Base-by-base conservation (phyloP, 2,329 filamentous ascomycete genomes). In the Xylariaceae sp. region DNA sequence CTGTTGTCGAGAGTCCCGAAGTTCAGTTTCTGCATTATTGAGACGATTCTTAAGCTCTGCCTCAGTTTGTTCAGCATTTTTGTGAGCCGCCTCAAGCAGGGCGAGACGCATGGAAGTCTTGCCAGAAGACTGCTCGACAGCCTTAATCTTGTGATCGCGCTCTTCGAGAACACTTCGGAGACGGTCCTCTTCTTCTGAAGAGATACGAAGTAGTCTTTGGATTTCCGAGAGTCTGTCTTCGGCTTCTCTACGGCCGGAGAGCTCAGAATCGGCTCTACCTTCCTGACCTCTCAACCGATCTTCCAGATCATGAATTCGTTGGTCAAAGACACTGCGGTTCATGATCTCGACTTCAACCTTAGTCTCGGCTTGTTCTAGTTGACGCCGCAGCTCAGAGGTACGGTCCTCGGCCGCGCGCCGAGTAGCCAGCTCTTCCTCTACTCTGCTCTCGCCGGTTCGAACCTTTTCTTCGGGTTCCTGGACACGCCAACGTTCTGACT, bases 151-250 rank as follows among this genome's bases (percentile, higher is more conserved):
- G 45, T 81, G 75, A n/a, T 89, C 81, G 58, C 81, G 84, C 59
- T 90, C 84, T 39, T 89, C 84, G 42, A 86, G 71, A 36, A 81
- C 77, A 50, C 85, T 78, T 22, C 83, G 77, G 5, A 91, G 77
- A 47, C 85, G 79, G 55, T 78, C 78, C 56, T 87, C 85, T 62
- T 90, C 86, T 62, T 89, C 85, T n/a, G 86, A 81, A 5, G 86
- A 80, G 54, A 83, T 78, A 51, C 82, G 80, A 22, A 90, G 75
- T 18, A 86, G 76, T 47, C 83, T 77, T 66, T 90, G 85, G n/a
- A 84, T 76, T 62, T 91, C 86, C 5, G 84, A 80, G 12, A 89
- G 72, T 52, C 81, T 81, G 61, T 91, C 87, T 64, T 91, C 87
- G 1, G 85, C 84, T 32, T 81, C 76, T 47, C 86, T 80, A 51